Conservation (phyloP, 805 yeast species). For the Wickerhamomyces chaumierensis region DNA sequence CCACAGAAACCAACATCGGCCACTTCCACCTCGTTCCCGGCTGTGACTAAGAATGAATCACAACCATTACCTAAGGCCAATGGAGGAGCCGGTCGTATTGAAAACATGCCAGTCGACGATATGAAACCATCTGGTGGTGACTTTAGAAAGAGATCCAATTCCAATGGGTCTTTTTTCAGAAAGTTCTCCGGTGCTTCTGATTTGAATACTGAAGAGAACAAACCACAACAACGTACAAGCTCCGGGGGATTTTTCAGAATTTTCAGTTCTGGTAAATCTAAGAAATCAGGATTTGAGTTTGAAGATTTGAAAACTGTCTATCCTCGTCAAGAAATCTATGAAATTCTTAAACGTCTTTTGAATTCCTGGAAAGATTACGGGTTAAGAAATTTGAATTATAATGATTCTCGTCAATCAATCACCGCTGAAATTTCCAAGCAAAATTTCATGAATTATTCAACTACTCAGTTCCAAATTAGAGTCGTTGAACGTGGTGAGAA, state of each 20-base stretch:
- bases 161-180: conserved; percentile 18
- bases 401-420: conserved; percentile 31
- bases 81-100: conserved; percentile 4
- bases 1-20: too few relatives aligned
- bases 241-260: conserved; percentile 20
- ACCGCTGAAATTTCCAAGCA: conserved; percentile 53
- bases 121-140: conserved; percentile 11
- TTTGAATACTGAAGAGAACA: conserved; percentile 8
- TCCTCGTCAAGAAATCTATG: conserved; percentile 41
- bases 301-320: conserved; percentile 22
- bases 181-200: conserved; percentile 17
- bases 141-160: conserved; percentile 11
- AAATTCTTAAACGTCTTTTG: conserved; percentile 51
- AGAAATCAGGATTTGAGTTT: conserved; percentile 7
- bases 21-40: too few relatives aligned
- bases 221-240: conserved; percentile 11
- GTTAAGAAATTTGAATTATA: conserved; percentile 39
- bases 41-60: background rate
- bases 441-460: conserved; percentile 50
- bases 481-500: conserved; percentile 32
- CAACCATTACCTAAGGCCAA: conserved; percentile 9
- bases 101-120: conserved; percentile 7
- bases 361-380: conserved; percentile 66
- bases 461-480: conserved; percentile 51
- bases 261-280: conserved; percentile 9